Base-by-base conservation (phyloP, 176 grass and related monocot species). In the Oryza officinalis region DNA sequence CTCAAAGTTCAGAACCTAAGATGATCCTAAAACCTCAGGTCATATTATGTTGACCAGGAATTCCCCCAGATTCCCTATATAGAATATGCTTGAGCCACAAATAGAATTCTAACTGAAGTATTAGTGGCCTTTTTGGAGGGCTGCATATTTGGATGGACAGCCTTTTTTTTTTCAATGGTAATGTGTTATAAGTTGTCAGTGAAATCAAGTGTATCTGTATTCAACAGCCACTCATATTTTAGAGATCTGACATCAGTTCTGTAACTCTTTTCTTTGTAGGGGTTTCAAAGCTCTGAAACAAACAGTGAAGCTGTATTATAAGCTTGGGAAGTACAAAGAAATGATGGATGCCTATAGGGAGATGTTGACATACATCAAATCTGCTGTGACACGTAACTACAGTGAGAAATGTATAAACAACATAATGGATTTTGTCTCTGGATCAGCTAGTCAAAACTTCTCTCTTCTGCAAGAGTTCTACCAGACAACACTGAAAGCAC, bases 401-500 rank as follows among this genome's bases (percentile, higher is more conserved):
- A 99, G 96, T 13, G 96, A 99, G 87, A 99, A 99, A 87, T 96
- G 96, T 83, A 99, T 99, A 89, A 99, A 99, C 81, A 99, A 96
- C 85, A 99, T 99, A 72, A 99, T 99, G 96, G 96, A 99, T 86
- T 99, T 96, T 85, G 89, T 99, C 84, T 99, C 96, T 40, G 96
- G 96, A 77, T 99, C 96, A 22, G 96, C 96, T 65, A 94, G 93
- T 81, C 93, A 95, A 74, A 95, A 99, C 85, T 99, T 99, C 28
- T 28, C 46, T 90, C 96, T 99, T 80, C 81, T 99, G 40, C 96
- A 99, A 84, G 93, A 99, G 75, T 99, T 99, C 81, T 99, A 99
- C 57, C 89, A 96, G 79, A 99, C 93, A 74, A 99, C 96, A 78
- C 63, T 99, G 63, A 99, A 90, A 80, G 96, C 89, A 10, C 96